These are phyloP conservation scores for Luffa acutangula DNA, from an alignment of 306 rosid species.

Conservation along the genomic window DNA sequence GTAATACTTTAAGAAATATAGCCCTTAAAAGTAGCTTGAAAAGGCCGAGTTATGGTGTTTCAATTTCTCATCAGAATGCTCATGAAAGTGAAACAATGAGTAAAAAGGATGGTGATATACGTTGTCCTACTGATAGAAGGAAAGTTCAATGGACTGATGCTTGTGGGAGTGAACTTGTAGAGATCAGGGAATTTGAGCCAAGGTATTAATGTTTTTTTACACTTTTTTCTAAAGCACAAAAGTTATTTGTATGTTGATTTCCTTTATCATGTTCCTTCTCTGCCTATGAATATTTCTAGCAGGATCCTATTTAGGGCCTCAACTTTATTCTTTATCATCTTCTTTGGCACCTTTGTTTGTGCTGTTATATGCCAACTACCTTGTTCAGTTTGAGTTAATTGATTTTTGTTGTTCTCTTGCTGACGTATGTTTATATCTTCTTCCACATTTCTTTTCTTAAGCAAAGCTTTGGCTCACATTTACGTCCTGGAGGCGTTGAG, in stretches of 20 bases:
- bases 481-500: background rate
- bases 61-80: constrained; percentile 36
- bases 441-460: background rate
- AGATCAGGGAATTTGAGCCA: constrained; percentile 90
- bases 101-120: constrained; percentile 29
- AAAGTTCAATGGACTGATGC: constrained; percentile 93
- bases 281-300: background rate
- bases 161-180: constrained; percentile 75
- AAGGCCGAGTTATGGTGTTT: constrained; percentile 27
- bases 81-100: constrained; percentile 27
- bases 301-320: background rate
- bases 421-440: background rate
- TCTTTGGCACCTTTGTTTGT: background rate
- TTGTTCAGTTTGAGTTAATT: background rate
- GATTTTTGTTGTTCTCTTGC: background rate
- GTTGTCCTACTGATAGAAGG: constrained; percentile 47
- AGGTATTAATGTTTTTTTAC: constrained; percentile 30
- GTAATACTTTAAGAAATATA: constrained; percentile 29
- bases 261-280: background rate
- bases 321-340: background rate
- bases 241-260: background rate
- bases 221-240: background rate
- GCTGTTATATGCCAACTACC: background rate
- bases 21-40: constrained; percentile 75
- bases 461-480: background rate